Evolutionary conservation across 371 early-diverging fungal genomes (phyloP), one percentile per base, ranked within the genome.

Genomic region (Actinomortierella wolfii): DNA sequence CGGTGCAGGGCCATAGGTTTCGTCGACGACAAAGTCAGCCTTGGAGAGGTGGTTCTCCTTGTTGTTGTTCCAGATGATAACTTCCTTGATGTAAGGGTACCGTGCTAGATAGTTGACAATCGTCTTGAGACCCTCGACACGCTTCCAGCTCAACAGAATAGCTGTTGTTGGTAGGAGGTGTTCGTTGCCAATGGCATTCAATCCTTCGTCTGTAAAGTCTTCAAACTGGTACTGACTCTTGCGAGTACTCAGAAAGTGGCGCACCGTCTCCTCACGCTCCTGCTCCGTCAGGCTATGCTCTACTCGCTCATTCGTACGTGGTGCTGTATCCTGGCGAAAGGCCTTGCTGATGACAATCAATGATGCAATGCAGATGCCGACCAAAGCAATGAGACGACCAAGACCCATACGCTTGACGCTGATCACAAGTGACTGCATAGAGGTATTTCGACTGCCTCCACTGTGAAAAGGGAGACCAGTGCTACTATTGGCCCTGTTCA

Each of bases 61-160:
- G 57, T 81, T 68, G 45, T 78, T 73, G 54, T 84, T 85, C 64
- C 84, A 79, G 51, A 86, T 78, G 34, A 78, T 77, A 39, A 87
- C 81, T 50, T 85, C 82, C 29, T 79, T 83, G 29, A 87, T 79
- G 62, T 80, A 87, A 0, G 83, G 83, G 56, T 86, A 86, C 29
- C 80, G 79, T 2, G 68, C 59, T 40, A 86, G 41, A 34, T 83
- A 82, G 15, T 76, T 68, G 9, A 85, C 77, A 9, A 80, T 67
- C 47, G 76, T 47, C 20, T 79, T 59, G 24, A 85, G 77, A 34
- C 78, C 76, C 41, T 78, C 75, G 15, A 77, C 65, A 9, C 81
- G 76, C 45, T 67, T 73, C 74, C 76, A 75, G 41, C 71, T 70
- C 1, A 75, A 43, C 28, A 75, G 26, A 42, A 75, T 62, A 15